These are phyloP conservation scores for Nakazawaea siamensis DNA, from an alignment of 805 yeast genomes.

Conservation along the genomic window DNA sequence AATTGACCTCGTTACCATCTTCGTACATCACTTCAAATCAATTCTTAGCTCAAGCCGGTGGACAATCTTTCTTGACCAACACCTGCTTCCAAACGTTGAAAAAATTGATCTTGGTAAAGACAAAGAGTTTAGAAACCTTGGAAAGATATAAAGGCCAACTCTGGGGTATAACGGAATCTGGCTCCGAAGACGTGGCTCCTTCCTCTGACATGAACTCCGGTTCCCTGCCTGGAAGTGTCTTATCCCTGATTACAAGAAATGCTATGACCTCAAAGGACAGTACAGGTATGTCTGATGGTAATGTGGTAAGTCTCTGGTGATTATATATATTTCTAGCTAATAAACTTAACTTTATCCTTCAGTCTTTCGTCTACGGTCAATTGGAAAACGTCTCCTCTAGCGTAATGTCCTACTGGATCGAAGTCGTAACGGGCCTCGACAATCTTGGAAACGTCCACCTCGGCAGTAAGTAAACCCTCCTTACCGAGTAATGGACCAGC, in stretches of 20 bases:
- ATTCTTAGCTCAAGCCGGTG: constrained; percentile 52
- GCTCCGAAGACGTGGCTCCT: not conserved
- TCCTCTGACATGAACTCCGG: not conserved
- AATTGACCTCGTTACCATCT: constrained; percentile 56
- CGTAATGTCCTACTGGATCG: constrained; percentile 35
- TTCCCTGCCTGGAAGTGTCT: constrained; percentile 1
- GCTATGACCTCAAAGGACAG: constrained; percentile 1
- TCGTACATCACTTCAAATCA: constrained; percentile 27
- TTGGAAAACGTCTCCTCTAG: constrained; percentile 34
- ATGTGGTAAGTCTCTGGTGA: not conserved
- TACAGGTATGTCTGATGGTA: not conserved
- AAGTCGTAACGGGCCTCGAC: constrained; percentile 32
- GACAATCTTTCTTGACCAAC: constrained; percentile 52
- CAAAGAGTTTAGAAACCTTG: constrained; percentile 5
- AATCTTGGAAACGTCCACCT: constrained; percentile 28
- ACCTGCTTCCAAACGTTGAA: constrained; percentile 56
- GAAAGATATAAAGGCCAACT: constrained; percentile 6
- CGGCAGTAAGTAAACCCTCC: constrained; percentile 32
- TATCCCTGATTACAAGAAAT: constrained; percentile 4
- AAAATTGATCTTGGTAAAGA: constrained; percentile 13
- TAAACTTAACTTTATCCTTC: constrained; percentile 9
- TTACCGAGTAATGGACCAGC: constrained; percentile 34
- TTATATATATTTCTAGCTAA: not conserved
- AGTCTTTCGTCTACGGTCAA: constrained; percentile 30
- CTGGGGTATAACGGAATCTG: constrained; percentile 9